Conservation (phyloP, 192 early-diverging fungal genomes). For the Jimgerdemannia lactiflua region DNA sequence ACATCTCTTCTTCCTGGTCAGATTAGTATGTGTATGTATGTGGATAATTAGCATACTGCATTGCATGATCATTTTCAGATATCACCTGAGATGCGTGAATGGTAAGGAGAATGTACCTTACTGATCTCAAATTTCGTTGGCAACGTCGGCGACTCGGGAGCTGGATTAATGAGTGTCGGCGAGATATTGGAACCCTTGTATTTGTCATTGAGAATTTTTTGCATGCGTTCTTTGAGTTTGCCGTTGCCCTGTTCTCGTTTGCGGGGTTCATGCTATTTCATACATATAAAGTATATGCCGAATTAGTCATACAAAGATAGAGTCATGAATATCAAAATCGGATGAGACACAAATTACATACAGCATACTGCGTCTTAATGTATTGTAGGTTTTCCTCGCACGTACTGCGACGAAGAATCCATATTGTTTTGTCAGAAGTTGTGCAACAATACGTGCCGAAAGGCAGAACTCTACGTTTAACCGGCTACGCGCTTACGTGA, state of each 20-base stretch:
- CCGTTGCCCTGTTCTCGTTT: too few species aligned
- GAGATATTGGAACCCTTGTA: too few species aligned
- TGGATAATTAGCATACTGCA: slow-evolving; percentile 2
- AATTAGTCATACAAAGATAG: background rate
- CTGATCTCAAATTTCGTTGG: too few species aligned
- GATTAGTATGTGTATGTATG: background rate
- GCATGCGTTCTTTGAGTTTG: too few species aligned
- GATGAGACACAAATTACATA: slow-evolving; percentile 14
- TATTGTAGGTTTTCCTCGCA: slow-evolving; percentile 10
- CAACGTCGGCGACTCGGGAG: too few species aligned
- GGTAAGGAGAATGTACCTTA: background rate
- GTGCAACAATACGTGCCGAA: background rate
- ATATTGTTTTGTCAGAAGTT: background rate
- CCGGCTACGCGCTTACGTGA: slow-evolving; percentile 1
- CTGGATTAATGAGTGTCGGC: too few species aligned
- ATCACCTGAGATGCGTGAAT: too few species aligned
- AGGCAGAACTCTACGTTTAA: too few species aligned
- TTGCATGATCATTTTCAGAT: too few species aligned
- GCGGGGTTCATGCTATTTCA: too few species aligned
- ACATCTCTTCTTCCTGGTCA: slow-evolving; percentile 17
- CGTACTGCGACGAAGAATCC: background rate
- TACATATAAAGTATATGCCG: background rate
- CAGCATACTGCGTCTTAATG: slow-evolving; percentile 47
- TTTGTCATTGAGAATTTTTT: too few species aligned
- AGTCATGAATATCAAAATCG: background rate